Conservation (phyloP, 345 rosid genomes). For the Populus simonii region DNA sequence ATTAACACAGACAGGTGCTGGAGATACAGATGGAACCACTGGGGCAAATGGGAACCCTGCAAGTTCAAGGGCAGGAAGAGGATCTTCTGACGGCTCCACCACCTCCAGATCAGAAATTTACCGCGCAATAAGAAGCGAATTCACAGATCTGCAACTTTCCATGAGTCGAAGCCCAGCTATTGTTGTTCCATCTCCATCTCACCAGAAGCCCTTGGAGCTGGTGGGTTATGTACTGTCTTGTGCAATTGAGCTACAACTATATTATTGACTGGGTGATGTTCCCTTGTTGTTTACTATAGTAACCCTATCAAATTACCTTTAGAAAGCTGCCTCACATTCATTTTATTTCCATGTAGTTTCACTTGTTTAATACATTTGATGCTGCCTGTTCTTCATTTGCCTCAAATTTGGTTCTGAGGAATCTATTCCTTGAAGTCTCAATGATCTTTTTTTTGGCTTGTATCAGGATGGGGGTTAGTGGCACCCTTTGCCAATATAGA, state of each 20-base stretch:
- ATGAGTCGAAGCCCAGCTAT: slow-evolving; percentile 37
- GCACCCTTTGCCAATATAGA: background rate
- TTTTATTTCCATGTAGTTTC: slow-evolving; percentile 6
- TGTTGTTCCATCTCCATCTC: slow-evolving; percentile 40
- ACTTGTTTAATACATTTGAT: background rate
- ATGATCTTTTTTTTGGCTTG: background rate
- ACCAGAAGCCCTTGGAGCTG: slow-evolving; percentile 28
- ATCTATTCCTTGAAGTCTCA: background rate
- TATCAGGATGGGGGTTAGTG: slow-evolving; percentile 36
- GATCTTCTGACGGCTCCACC: slow-evolving; percentile 21
- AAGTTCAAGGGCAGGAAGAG: slow-evolving; percentile 30
- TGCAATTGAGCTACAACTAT: background rate
- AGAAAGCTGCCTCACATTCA: slow-evolving; percentile 6
- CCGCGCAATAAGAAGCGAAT: slow-evolving; percentile 37
- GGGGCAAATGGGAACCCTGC: slow-evolving; percentile 19
- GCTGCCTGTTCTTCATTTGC: background rate
- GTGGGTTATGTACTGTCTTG: slow-evolving; percentile 22
- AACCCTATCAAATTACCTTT: background rate
- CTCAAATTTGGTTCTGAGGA: background rate
- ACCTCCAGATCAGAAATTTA: slow-evolving; percentile 36
- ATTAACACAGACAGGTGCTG: slow-evolving; percentile 35
- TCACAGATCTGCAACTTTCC: slow-evolving; percentile 33
- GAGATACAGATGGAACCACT: slow-evolving; percentile 20
- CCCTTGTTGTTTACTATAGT: slow-evolving; percentile 7
- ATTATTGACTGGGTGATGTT: background rate